These are phyloP conservation scores for Drechslerella dactyloides DNA, from an alignment of 2,329 filamentous ascomycete species.

Conservation along the genomic window DNA sequence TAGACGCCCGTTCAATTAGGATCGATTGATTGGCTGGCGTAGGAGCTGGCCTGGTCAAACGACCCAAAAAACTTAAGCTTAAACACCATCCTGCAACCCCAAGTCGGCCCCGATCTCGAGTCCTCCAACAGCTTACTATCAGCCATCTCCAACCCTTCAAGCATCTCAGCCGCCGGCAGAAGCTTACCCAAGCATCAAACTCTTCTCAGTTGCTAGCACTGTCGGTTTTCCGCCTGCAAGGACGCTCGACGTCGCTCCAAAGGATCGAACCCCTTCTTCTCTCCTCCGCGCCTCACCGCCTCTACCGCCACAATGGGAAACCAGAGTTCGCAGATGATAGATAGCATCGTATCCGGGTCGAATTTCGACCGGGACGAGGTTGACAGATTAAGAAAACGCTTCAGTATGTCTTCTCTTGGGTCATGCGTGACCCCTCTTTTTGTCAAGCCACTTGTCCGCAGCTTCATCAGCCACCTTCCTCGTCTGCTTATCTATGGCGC, in stretches of 20 bases:
- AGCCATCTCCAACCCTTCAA: slow-evolving; percentile 28
- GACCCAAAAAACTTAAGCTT: slow-evolving; percentile 50
- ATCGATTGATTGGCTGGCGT: slow-evolving; percentile 41
- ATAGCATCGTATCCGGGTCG: slow-evolving; percentile 93
- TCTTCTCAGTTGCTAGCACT: neutral
- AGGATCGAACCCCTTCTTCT: neutral
- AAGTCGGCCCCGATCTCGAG: slow-evolving; percentile 13
- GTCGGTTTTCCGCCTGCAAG: slow-evolving; percentile 22
- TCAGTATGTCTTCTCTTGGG: slow-evolving; percentile 62
- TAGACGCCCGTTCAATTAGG: slow-evolving; percentile 16
- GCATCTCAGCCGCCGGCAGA: slow-evolving; percentile 15
- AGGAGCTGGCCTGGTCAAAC: slow-evolving; percentile 26
- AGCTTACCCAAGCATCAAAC: neutral
- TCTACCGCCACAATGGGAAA: slow-evolving; percentile 67
- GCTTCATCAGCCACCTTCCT: neutral
- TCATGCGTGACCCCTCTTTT: slow-evolving; percentile 12
- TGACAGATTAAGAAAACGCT: slow-evolving; percentile 90
- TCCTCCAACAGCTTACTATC: neutral
- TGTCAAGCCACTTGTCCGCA: neutral
- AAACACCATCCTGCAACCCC: slow-evolving; percentile 30
- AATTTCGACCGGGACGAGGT: slow-evolving; percentile 99
- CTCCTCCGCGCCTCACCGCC: slow-evolving; percentile 21
- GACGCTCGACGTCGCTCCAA: slow-evolving; percentile 6
- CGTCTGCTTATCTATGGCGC: neutral
- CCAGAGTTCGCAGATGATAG: slow-evolving; percentile 76